Evolutionary conservation across 2,329 filamentous ascomycete genomes (phyloP), one percentile per base, ranked within the genome.

Genomic region (Elsinoe fawcettii): DNA sequence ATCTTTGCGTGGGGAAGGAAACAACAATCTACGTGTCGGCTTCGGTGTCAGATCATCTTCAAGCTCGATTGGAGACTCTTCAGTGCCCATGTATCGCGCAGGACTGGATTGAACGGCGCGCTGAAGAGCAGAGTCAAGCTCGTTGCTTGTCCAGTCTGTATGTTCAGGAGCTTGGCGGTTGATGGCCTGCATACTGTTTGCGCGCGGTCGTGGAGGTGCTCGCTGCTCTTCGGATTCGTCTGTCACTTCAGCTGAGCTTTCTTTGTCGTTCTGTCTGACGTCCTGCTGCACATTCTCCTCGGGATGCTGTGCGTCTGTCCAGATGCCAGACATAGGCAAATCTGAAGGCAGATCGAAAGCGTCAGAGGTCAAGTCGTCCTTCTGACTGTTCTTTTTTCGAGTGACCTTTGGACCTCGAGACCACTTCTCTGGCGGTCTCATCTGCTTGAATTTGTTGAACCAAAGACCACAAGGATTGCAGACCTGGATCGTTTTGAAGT

Each of bases 381-480:
- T 67, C 59, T 51, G 63, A 64, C 20, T 69, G 67, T 34, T 69
- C 67, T 56, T 72, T 72, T 47, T 65, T 60, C 39, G 64, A 18
- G 30, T 60, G 27, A 56, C 58, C 55, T 62, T 63, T 22, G 62
- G 60, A 60, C 67, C 68, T 57, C 65, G 68, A 43, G 60, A 62
- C 92, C 92, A 99, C 62, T 86, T 84, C 60, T 92, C 84, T 56
- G 83, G 77, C 2, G 93, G 93, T 7, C 93, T 85, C 76, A 95
- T 93, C 22, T 76, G 80, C 66, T 88, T 90, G 71, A 87, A 90
- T 67, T 96, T 97, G 60, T 85, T 84, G 64, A 99, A 85, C 90
- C 90, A 99, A 41, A 99, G 84, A 16, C 93, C 93, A 69, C 93
- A 99, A 59, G 92, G 90, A 69, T 99, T 99, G 77, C 93, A 99